phyloP scores from a whole-genome alignment of 164 flowering plant species.

The Euptelea pleiosperma region DNA sequence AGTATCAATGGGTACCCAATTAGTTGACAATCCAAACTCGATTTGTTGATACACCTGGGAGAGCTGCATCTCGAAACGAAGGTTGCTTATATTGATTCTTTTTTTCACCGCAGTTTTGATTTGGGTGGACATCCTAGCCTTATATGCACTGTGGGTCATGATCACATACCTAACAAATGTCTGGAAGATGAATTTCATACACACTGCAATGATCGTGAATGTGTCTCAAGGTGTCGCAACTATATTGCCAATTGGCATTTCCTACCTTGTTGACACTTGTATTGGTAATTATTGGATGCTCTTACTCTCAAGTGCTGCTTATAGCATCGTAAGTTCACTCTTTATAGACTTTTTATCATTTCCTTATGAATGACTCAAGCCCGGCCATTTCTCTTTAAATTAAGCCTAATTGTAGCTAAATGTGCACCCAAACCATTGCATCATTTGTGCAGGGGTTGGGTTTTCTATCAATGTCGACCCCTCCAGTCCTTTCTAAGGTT shows the following conservation, averaged over 20 bases:
- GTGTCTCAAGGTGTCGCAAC: constrained; percentile 17
- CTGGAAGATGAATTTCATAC: constrained; percentile 29
- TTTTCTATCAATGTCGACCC: constrained; percentile 37
- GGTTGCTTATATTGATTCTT: too few relatives aligned
- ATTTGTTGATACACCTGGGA: too few relatives aligned
- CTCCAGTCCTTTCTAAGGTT: constrained; percentile 23
- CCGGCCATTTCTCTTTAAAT: too few relatives aligned
- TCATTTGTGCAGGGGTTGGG: constrained; percentile 32
- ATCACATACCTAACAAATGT: constrained; percentile 37
- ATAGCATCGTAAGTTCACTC: constrained; percentile 32
- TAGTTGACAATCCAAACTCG: too few relatives aligned
- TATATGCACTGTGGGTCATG: constrained; percentile 31
- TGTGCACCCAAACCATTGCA: too few relatives aligned
- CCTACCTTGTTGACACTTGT: constrained; percentile 30
- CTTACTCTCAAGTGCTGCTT: constrained; percentile 26
- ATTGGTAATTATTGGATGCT: constrained; percentile 32
- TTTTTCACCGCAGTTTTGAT: constrained; percentile 27
- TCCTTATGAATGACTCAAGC: too few relatives aligned
- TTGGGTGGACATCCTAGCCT: constrained; percentile 36
- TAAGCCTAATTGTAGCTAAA: too few relatives aligned
- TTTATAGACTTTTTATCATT: too few relatives aligned
- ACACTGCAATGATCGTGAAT: constrained; percentile 41
- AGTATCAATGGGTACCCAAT: too few relatives aligned
- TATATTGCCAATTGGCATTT: constrained; percentile 22
- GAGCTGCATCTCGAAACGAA: too few relatives aligned